Base-by-base conservation (phyloP, 1,139 yeast genomes). In the Debaryomycetaceae sp. region DNA sequence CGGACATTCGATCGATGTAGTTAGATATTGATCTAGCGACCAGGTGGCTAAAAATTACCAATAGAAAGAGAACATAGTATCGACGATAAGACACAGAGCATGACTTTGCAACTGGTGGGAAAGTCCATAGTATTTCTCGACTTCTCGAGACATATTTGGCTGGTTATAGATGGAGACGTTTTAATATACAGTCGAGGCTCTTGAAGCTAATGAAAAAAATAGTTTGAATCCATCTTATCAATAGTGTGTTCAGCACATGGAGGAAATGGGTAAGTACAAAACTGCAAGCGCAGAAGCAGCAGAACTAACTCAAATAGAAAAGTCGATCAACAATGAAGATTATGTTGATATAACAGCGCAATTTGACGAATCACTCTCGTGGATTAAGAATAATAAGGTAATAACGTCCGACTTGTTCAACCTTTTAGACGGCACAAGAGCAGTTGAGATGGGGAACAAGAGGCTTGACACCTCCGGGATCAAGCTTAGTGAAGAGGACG, bases 401-500 rank as follows among this genome's bases (percentile, higher is more conserved):
- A 75, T 80, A 4, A 80, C 80, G 54, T 72, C 77, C 2, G 70
- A 76, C 0, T 59, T 63, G 35, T 84, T 84, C 60, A 78, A 83
- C 48, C 62, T 85, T 35, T 69, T 85, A 45, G 88, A 84, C 54
- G 91, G 91, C 0, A 84, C 95, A 0, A 78, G 87, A 53, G 90
- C 95, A 0, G 63, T 84, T 44, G 95, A 86, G 58, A 75, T 81
- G 5, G 65, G 75, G 45, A 85, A 84, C 55, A 65, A 71, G n/a
- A 76, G 75, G 47, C 63, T 86, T 39, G 95, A 86, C 53, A 80
- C 93, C 0, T 82, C 84, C 1, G 53, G 83, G 43, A 74, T 85
- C 9, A 49, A 63, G 20, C 58, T 82, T 34, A 52, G 66, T 2
- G 48, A 52, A 1, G 71, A 62, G 5, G 87, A 81, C 42, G 39